Conservation (phyloP, 202 grass and related monocot species). For the Schoenoplectus triqueter region DNA sequence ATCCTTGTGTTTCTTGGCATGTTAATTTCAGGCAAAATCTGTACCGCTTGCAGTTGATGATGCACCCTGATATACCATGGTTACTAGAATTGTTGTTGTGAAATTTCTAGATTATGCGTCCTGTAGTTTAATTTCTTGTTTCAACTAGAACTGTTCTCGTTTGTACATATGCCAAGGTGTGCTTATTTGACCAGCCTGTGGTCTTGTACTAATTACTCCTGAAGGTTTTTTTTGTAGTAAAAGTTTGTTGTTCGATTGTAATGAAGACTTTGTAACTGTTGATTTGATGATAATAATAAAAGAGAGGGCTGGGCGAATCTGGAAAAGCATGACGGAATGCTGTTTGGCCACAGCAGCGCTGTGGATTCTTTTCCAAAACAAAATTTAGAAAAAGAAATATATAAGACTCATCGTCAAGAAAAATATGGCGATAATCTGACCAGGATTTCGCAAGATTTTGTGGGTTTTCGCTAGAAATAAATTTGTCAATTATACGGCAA, state of each 20-base stretch:
- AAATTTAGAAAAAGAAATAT: too few species aligned
- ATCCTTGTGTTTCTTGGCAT: not conserved
- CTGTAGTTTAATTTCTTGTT: not conserved
- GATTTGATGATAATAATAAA: not conserved
- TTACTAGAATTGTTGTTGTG: not conserved
- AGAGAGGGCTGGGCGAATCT: not conserved
- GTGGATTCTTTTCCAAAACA: too few species aligned
- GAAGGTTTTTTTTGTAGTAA: not conserved
- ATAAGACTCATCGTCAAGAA: too few species aligned
- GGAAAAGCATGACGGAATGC: not conserved
- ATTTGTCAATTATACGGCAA: too few species aligned
- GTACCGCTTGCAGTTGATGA: slow-evolving; percentile 74
- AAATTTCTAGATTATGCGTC: not conserved
- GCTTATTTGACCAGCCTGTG: not conserved
- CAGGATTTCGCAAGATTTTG: too few species aligned
- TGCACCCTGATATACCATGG: slow-evolving; percentile 33
- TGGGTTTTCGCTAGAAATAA: too few species aligned
- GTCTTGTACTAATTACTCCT: not conserved
- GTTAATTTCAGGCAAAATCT: slow-evolving; percentile 58
- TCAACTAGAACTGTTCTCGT: not conserved
- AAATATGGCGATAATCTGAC: too few species aligned
- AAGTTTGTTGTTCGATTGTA: not conserved
- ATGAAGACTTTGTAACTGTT: not conserved
- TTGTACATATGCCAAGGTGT: slow-evolving; percentile 4
- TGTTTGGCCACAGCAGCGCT: not conserved